A percentile compares a stretch with the other conserved stretches of the same genome.
Conservation (phyloP, 352 stramenopile genomes). For the Globisporangium nodosum region DNA sequence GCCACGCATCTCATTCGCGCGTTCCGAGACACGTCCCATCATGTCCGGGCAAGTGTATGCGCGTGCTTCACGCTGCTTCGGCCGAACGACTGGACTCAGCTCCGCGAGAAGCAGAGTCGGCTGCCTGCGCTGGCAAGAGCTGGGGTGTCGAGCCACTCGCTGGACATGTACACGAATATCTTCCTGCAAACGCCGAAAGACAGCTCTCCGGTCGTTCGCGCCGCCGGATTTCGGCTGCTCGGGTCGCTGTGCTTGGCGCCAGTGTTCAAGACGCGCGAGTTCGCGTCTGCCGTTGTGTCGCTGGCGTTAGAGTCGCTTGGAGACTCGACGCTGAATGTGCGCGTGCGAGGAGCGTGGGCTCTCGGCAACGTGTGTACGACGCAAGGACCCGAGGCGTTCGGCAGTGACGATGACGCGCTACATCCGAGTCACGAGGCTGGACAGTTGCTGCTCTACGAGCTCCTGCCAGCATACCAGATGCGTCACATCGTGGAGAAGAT, state of each 20-base stretch:
- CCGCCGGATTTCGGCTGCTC: conserved; percentile 70
- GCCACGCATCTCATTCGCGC: conserved; percentile 71
- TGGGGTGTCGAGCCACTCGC: conserved; percentile 17
- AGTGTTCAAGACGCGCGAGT: conserved; percentile 68
- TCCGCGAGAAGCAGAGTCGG: conserved; percentile 39
- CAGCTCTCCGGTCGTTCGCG: conserved; percentile 74
- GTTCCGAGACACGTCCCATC: conserved; percentile 82
- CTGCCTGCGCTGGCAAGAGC: conserved; percentile 27
- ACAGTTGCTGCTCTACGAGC: conserved; percentile 46
- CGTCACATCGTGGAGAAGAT: conserved; percentile 78
- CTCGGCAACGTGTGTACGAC: conserved; percentile 85
- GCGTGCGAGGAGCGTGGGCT: conserved; percentile 76
- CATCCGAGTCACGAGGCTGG: conserved; percentile 3
- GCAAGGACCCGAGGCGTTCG: conserved; percentile 46
- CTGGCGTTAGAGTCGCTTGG: conserved; percentile 58
- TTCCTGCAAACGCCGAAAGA: conserved; percentile 78
- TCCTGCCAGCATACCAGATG: conserved; percentile 60
- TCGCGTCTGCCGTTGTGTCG: conserved; percentile 55
- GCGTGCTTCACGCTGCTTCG: conserved; percentile 82
- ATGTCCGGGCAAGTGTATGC: conserved; percentile 83
- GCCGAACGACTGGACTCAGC: conserved; percentile 50
- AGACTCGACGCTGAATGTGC: conserved; percentile 82
- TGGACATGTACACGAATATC: conserved; percentile 64
- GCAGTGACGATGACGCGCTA: neutral
- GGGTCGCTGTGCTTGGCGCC: conserved; percentile 68